Base-by-base conservation (phyloP, 2,329 filamentous ascomycete genomes). In the Alternaria sp. region DNA sequence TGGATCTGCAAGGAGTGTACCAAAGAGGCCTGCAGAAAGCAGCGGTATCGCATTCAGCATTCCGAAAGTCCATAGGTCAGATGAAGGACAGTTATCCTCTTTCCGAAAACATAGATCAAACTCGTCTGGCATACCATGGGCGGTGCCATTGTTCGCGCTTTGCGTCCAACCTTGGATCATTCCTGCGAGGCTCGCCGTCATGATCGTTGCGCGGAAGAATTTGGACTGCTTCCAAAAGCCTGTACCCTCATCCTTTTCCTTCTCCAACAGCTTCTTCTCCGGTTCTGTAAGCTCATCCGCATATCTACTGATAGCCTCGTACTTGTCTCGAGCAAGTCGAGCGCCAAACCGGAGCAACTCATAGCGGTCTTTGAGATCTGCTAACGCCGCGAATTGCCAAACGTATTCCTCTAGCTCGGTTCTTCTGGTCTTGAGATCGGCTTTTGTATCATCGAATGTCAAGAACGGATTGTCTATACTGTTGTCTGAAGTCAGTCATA, bases 141-240 rank as follows among this genome's bases (percentile, higher is more conserved):
- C 64, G 3, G 66, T 62, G 6, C 66, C 63, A 14, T 68, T 68
- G 21, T 67, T 67, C n/a, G 50, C 52, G 24, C 60, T 63, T 48
- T 68, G 65, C 3, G 65, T 68, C 66, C 66, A 69, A 2, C 66
- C 66, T 33, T 69, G 66, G 14, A 69, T 64, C 60, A 67, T 64
- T 4, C 60, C 66, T 13, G 48, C 64, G 11, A 69, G 59, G 26
- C 60, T 63, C 5, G 66, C 66, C 6, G 66, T 69, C 10, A 69
- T 67, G 28, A 69, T 61, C 13, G 66, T 69, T 5, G 66, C 62
- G 9, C 55, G 54, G 26, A 69, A 67, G 53, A 69, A 69, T n/a
- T 69, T 69, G 14, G 66, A 65, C 40, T 69, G 66, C 36, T 62
- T 58, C 66, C 66, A 69, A 26, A 69, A 69, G 2, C 66, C 66